Base-by-base conservation (phyloP, 768 basidiomycete species). In the Boletus huronensis region DNA sequence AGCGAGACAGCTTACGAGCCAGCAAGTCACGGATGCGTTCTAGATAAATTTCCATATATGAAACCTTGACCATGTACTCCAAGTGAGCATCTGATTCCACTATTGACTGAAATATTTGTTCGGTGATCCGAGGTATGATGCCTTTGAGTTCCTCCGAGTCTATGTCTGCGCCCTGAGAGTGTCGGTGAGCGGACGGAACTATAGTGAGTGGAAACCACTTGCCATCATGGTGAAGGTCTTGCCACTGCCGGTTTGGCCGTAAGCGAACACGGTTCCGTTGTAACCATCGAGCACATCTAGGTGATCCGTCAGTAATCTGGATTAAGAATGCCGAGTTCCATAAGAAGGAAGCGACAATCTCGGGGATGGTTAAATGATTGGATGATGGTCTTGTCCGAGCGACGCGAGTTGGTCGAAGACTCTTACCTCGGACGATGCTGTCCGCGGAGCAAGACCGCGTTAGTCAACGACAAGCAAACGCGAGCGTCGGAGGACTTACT, bases 161-260 rank as follows among this genome's bases (percentile, higher is more conserved):
- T 73, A 99, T 98, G 72, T 98, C 93, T 35, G 96, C 92, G 34
- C 97, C 97, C 96, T 98, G 64, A 39, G 32, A 26, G 16, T 41
- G 41, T 36, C 19, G 25, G 50, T 61, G 36, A 58, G 56, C 29
- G 43, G 31, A 54, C n/a, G 31, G 16, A 67, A 48, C 10, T 6
- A 47, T 31, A 46, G 31, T 21, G 47, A 21, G 28, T n/a, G 36
- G 49, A 41, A 42, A 49, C 19, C 10, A 53, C 78, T 56, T 60
- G 87, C 97, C 96, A 98, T 98, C 97, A 98, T 98, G 21, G 97
- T 95, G 72, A 94, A 96, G 1, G 92, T 94, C 75, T 99, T 99
- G 54, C 96, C 96, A 60, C 90, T 93, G 60, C 90, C 91, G 2
- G 96, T 98, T 71, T 98, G 96, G 35, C 96, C 96, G 72, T 99